A percentile compares a stretch with the other conserved stretches of the same genome.
Conservation (phyloP, 352 stramenopile genomes). For the Pythium apleroticum region DNA sequence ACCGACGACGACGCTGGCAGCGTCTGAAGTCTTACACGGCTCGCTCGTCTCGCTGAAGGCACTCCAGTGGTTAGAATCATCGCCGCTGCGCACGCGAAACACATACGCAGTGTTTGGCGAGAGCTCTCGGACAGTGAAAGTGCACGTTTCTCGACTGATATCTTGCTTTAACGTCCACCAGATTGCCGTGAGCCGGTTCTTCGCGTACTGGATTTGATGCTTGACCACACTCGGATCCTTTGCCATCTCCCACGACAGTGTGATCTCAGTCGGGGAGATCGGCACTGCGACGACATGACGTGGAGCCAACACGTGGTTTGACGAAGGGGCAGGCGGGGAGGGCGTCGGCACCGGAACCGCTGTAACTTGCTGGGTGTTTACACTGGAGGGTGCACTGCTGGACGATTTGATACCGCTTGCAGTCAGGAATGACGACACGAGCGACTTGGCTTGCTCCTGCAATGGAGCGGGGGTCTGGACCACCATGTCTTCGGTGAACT, state of each 20-base stretch:
- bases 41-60: constrained; percentile 73
- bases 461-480: constrained; percentile 32
- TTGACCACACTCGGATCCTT: constrained; percentile 56
- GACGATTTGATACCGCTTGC: constrained; percentile 39
- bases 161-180: constrained; percentile 81
- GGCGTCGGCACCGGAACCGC: not conserved
- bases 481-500: constrained; percentile 37
- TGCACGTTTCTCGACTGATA: constrained; percentile 50
- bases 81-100: constrained; percentile 67
- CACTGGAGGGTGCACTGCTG: constrained; percentile 1
- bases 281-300: constrained; percentile 57
- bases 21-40: constrained; percentile 49
- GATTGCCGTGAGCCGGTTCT: constrained; percentile 75
- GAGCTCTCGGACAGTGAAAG: constrained; percentile 57
- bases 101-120: constrained; percentile 62
- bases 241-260: constrained; percentile 72
- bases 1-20: not conserved
- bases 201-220: constrained; percentile 84
- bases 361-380: constrained; percentile 1
- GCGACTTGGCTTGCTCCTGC: constrained; percentile 69
- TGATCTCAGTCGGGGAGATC: constrained; percentile 56
- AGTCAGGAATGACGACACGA: constrained; percentile 63
- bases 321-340: not conserved
- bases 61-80: constrained; percentile 56
- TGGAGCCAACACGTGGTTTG: constrained; percentile 36